These are phyloP conservation scores for Plasmodium gallinaceum DNA, from an alignment of 169 alveolate genomes.

Conservation along the genomic window DNA sequence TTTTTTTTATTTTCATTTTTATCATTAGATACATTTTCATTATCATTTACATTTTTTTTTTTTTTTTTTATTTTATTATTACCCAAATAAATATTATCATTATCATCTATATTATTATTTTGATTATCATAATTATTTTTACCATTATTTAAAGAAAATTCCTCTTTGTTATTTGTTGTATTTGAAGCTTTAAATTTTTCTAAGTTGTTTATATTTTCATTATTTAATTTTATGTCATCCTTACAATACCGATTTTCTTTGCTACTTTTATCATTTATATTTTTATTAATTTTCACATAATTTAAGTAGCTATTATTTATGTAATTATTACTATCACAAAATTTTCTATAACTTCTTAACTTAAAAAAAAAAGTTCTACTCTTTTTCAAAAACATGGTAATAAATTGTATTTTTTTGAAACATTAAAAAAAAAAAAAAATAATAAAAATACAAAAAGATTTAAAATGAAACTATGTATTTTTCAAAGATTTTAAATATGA, in stretches of 20 bases:
- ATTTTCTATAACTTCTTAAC: slow-evolving; percentile 17
- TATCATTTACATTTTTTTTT: no score
- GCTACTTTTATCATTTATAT: slow-evolving; percentile 2
- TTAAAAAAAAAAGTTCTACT: slow-evolving; percentile 17
- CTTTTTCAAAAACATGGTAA: slow-evolving; percentile 42
- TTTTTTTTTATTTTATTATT: no score
- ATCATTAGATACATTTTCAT: neutral
- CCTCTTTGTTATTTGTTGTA: no score
- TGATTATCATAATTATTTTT: no score
- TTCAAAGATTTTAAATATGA: no score
- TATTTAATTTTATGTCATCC: neutral
- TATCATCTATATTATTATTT: no score
- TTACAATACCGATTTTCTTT: neutral
- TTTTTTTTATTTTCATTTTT: slow-evolving; percentile 4
- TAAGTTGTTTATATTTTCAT: neutral
- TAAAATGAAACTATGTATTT: no score
- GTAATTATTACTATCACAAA: slow-evolving; percentile 33
- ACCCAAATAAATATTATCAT: no score
- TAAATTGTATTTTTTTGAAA: no score
- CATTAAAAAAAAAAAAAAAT: neutral
- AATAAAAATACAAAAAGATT: neutral
- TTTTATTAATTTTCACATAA: slow-evolving; percentile 40
- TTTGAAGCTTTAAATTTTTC: no score
- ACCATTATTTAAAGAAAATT: no score
- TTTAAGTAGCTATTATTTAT: slow-evolving; percentile 62